Evolutionary conservation across 805 yeast genomes (phyloP).

Genomic region (Starmerella vaccinii): DNA sequence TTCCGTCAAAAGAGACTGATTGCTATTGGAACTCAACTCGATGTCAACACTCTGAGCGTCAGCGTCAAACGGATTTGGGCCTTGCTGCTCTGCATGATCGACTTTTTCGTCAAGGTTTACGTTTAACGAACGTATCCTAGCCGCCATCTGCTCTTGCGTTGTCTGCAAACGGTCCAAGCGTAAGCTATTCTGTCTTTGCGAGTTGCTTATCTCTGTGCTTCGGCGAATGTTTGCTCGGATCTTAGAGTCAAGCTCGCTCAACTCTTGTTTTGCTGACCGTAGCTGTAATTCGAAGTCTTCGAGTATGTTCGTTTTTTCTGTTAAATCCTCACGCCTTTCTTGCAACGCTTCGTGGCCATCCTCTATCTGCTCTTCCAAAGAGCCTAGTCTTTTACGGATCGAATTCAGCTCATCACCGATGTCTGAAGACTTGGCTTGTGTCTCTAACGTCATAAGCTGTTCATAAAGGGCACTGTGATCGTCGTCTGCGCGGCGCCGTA

Average conservation of each 20-base stretch:
- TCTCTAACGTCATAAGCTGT: background rate
- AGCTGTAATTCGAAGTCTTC: background rate
- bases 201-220: background rate
- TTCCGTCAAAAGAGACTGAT: background rate
- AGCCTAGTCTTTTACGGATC: background rate
- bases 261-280: background rate
- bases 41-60: background rate
- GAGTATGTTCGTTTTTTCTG: background rate
- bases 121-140: background rate
- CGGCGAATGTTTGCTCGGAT: background rate
- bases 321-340: background rate
- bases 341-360: background rate
- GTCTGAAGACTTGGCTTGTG: background rate
- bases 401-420: background rate
- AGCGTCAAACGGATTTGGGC: background rate
- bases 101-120: background rate
- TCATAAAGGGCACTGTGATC: background rate
- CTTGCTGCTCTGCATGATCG: background rate
- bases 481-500: conserved; percentile 2
- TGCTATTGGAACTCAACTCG: too few relatives aligned
- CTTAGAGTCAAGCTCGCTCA: background rate
- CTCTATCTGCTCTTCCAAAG: background rate
- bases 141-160: background rate
- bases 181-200: background rate
- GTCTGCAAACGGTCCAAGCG: background rate